Base-by-base conservation (phyloP, 2,329 filamentous ascomycete species). In the Aspergillus sp. region DNA sequence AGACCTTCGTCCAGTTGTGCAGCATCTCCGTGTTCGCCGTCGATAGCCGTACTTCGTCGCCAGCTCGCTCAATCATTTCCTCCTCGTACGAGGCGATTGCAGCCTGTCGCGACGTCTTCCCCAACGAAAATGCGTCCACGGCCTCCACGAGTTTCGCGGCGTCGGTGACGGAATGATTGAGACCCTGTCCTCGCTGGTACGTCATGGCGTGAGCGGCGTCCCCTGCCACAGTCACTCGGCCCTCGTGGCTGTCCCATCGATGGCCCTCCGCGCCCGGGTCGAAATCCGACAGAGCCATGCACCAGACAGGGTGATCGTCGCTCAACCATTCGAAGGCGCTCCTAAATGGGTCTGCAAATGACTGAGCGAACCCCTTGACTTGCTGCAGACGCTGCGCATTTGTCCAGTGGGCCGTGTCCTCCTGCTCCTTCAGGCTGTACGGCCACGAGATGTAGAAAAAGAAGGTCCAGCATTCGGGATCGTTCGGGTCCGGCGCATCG, bases 161-260 rank as follows among this genome's bases (percentile, higher is more conserved):
- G 29, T 56, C 52, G 7, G 43, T 43, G 29, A 77, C 67, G 5
- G 68, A 69, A 42, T 75, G 64, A 2, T 69, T 71, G 0, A 70
- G 68, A 2, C 74, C 74, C 0, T 73, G 65, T 0, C 73, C 74
- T 34, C 75, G 71, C 30, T 75, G 71, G 0, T 74, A 74, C 1
- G 72, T 71, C 28, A 69, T 69, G 0, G 73, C 72, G 42, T 79
- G 75, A 0, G 75, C 75, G 0, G 75, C 73, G 42, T 80, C 75
- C 8, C 75, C 75, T 0, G 72, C 53, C 2, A 80, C 60, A 1
- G 61, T 52, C 8, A 67, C 57, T 24, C 58, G 55, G 2, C 58
- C 60, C 4, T 36, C 40, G 11, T 36, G 39, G 26, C 48, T 52
- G 31, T 44, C 37, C 44, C 43, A 45, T 10, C 30, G 32, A 13